These are phyloP conservation scores for Yamadazyma buinensis DNA, from an alignment of 1,139 yeast species.

Conservation along the genomic window DNA sequence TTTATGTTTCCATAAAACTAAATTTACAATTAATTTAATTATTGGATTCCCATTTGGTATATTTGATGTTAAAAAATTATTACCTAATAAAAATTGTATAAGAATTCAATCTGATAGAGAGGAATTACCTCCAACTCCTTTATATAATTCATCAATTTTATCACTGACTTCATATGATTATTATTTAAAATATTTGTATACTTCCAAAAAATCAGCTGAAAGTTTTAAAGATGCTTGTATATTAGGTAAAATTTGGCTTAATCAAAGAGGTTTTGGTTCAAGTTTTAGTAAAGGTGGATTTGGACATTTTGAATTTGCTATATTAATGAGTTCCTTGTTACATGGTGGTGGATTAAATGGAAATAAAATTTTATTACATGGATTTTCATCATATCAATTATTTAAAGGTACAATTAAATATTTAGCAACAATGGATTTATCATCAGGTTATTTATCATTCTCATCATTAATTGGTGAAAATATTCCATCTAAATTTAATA, in stretches of 20 bases:
- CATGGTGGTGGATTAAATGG: conserved; percentile 83
- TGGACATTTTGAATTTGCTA: conserved; percentile 87
- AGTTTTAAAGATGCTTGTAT: conserved; percentile 88
- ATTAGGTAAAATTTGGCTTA: conserved; percentile 84
- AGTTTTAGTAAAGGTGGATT: conserved; percentile 69
- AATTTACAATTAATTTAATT: conserved; percentile 66
- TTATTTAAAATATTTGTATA: conserved; percentile 71
- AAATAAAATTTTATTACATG: conserved; percentile 72
- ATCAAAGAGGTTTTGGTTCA: conserved; percentile 78
- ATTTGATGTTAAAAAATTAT: conserved; percentile 72
- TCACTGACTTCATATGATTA: conserved; percentile 66
- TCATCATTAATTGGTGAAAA: conserved; percentile 54
- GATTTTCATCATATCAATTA: conserved; percentile 88
- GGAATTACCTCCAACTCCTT: conserved; percentile 71
- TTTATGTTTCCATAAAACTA: conserved; percentile 61
- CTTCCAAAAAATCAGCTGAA: conserved; percentile 71
- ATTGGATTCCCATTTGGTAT: conserved; percentile 68
- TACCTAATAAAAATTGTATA: conserved; percentile 76
- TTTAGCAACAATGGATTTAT: conserved; percentile 72
- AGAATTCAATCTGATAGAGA: conserved; percentile 52
- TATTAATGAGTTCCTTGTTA: conserved; percentile 73
- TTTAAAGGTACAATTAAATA: conserved; percentile 85
- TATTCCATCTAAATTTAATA: conserved; percentile 44
- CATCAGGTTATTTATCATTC: conserved; percentile 64
- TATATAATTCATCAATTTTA: conserved; percentile 77